These are phyloP conservation scores for Aspergillus sp. DNA, from an alignment of 2,329 filamentous ascomycete species.

Conservation along the genomic window DNA sequence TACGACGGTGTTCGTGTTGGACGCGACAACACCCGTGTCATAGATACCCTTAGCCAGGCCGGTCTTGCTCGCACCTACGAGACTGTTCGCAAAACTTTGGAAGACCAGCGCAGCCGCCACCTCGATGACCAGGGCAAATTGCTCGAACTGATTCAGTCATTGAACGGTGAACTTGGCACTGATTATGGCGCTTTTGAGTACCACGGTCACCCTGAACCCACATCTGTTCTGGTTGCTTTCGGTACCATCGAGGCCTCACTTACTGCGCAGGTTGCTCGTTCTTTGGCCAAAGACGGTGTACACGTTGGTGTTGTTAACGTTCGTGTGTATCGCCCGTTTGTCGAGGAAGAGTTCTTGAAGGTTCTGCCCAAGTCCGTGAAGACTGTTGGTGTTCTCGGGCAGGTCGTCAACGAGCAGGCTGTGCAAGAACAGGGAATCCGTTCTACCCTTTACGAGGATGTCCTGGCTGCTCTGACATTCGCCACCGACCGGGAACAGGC, in stretches of 20 bases:
- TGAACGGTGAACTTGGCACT: slow-evolving; percentile 91
- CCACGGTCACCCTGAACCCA: slow-evolving; percentile 74
- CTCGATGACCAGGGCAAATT: slow-evolving; percentile 70
- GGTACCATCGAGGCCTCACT: slow-evolving; percentile 88
- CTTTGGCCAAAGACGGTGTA: slow-evolving; percentile 69
- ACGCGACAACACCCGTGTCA: slow-evolving; percentile 76
- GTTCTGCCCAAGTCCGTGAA: slow-evolving; percentile 72
- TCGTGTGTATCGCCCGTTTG: slow-evolving; percentile 89
- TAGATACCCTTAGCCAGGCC: slow-evolving; percentile 74
- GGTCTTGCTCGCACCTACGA: slow-evolving; percentile 70
- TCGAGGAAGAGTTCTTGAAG: slow-evolving; percentile 89
- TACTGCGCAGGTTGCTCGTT: slow-evolving; percentile 74
- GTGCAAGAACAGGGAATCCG: slow-evolving; percentile 74
- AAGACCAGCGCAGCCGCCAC: slow-evolving; percentile 66
- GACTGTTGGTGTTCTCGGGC: slow-evolving; percentile 82
- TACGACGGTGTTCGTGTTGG: slow-evolving; percentile 85
- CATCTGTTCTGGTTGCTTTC: slow-evolving; percentile 85
- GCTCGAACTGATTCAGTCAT: slow-evolving; percentile 67
- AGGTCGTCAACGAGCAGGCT: slow-evolving; percentile 72
- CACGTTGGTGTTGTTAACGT: slow-evolving; percentile 89
- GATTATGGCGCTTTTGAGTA: slow-evolving; percentile 95
- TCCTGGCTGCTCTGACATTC: slow-evolving; percentile 81
- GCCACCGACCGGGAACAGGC: slow-evolving; percentile 63
- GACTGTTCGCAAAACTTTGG: slow-evolving; percentile 62
- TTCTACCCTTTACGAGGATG: slow-evolving; percentile 89